Base-by-base conservation (phyloP, 1,139 yeast genomes). In the Diutina mesorugosa region DNA sequence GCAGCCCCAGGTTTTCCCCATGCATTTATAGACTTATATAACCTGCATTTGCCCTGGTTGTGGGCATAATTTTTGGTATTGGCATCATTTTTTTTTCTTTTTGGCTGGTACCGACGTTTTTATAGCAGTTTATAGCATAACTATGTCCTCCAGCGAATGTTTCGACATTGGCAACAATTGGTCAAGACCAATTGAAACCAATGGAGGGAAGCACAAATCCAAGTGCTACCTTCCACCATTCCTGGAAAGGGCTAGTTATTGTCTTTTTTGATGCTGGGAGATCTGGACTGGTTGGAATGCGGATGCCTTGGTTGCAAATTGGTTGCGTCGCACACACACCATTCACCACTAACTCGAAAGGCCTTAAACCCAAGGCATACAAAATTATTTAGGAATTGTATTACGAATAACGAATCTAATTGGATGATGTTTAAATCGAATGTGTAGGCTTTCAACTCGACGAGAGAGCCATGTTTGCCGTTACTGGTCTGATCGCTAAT, bases 101-200 rank as follows among this genome's bases (percentile, higher is more conserved):
- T n/a, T 48, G 26, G 53, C 12, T n/a, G 26, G 45, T 32, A 32
- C 32, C 53, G 41, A 16, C 26, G n/a, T 50, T 32, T 50, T 29
- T 16, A 50, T 50, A 50, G 53, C 53, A 50, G 53, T 50, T 50
- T 50, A 50, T 50, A 50, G 53, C 16, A 50, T 50, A 50, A 50
- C 53, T 21, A 50, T 50, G 35, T 32, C 45, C 53, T 21, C 51
- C 47, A 45, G 26, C 26, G 47, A 30, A 29, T 50, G 53, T 12
- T 35, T 35, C 41, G 41, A 35, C 41, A 35, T 35, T 35, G 41
- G 41, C 41, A 35, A 10, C 41, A 50, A 21, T 50, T 50, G 53
- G 45, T 38, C n/a, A 4, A n/a, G 32, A 16, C 53, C 45, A 45
- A 18, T 45, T 18, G 18, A 16, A 16, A 7, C 26, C 47, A 45